Percentiles rank a stretch among this genome's conserved stretches.
These are phyloP conservation scores for Fusarium sp. DNA, from an alignment of 2,329 filamentous ascomycete genomes.

Conservation along the genomic window DNA sequence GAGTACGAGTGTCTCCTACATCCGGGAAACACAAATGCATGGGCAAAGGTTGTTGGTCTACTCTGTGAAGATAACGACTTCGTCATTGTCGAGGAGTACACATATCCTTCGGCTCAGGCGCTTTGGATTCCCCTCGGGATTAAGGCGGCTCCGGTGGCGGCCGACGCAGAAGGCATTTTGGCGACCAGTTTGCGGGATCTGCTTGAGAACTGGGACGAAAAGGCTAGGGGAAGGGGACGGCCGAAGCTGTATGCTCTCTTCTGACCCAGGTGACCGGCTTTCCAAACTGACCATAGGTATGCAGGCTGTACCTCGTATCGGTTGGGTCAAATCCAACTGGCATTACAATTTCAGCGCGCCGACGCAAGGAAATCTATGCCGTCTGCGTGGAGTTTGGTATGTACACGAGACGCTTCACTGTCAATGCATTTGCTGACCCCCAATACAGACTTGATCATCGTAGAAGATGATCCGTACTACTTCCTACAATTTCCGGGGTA, in stretches of 20 bases:
- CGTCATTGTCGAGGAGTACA: neutral
- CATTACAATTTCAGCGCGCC: neutral
- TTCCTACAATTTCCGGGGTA: conserved; percentile 43
- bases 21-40: neutral
- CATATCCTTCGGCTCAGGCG: neutral
- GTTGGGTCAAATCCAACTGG: neutral
- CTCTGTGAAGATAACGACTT: neutral
- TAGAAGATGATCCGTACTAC: conserved; percentile 44
- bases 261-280: neutral
- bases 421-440: neutral
- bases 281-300: neutral
- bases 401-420: neutral
- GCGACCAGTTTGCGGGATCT: neutral
- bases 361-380: neutral
- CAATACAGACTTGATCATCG: conserved; percentile 1
- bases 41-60: neutral
- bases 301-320: neutral
- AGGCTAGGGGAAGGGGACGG: neutral
- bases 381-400: neutral
- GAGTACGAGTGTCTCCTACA: neutral
- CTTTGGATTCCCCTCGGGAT: neutral
- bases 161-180: neutral
- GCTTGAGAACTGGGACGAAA: neutral
- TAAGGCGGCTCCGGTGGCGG: neutral
- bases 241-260: neutral